These are phyloP conservation scores for Pythium apleroticum DNA, from an alignment of 352 stramenopile species.

Conservation along the genomic window DNA sequence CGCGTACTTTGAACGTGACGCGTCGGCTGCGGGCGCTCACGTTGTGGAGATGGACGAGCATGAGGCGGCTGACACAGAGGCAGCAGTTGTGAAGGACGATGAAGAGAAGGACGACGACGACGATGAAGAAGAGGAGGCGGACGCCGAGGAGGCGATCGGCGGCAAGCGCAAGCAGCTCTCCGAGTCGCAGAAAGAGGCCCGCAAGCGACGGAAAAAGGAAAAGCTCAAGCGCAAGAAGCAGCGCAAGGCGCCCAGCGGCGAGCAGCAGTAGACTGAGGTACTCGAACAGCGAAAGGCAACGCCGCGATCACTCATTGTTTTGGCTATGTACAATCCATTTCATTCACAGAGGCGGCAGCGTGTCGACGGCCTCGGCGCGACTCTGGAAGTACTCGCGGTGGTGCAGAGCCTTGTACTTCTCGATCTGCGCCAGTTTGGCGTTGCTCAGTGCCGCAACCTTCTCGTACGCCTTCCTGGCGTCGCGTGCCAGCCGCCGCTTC, in stretches of 20 bases:
- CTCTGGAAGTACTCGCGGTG: conserved; percentile 46
- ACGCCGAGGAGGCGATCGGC: conserved; percentile 10
- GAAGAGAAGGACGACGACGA: conserved; percentile 2
- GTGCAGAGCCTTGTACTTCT: conserved; percentile 47
- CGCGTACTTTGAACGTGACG: conserved; percentile 89
- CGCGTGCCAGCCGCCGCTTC: conserved; percentile 33
- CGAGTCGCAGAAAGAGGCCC: conserved; percentile 54
- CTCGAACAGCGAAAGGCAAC: no score
- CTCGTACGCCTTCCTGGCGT: conserved; percentile 49
- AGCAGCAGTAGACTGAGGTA: conserved; percentile 5
- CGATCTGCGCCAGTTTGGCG: conserved; percentile 49
- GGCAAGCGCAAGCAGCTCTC: conserved; percentile 70
- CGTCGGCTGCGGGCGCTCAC: conserved; percentile 6
- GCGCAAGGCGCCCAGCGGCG: conserved; percentile 9
- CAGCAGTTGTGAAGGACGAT: conserved; percentile 4
- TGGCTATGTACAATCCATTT: conserved; percentile 3
- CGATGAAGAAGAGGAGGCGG: neutral
- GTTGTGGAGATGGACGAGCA: conserved; percentile 3
- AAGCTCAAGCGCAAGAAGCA: conserved; percentile 73
- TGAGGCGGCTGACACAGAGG: neutral
- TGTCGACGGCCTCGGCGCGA: conserved; percentile 25
- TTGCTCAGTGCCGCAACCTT: conserved; percentile 48
- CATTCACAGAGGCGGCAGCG: neutral
- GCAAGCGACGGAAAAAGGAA: conserved; percentile 61
- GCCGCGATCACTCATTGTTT: no score